Evolutionary conservation across 2,329 filamentous ascomycete species (phyloP).

Genomic region (Huntiella omanensis): DNA sequence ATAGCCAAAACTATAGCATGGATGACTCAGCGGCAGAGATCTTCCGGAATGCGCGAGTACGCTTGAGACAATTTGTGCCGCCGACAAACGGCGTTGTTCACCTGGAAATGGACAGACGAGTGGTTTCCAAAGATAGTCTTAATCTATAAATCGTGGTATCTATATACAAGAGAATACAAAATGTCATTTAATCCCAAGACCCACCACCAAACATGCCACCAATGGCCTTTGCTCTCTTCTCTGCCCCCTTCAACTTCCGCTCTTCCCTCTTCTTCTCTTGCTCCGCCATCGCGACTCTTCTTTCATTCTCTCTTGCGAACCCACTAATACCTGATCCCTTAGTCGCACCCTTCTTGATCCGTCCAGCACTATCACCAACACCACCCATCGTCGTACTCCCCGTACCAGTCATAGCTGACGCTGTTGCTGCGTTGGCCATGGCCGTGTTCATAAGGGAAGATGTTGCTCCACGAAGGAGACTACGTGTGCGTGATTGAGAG

Average conservation of each 20-base stretch:
- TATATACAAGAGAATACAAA: conserved; percentile 1
- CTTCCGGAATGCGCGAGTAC: conserved; percentile 66
- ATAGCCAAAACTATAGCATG: conserved; percentile 87
- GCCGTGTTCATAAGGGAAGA: conserved; percentile 32
- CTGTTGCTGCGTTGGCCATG: conserved; percentile 13
- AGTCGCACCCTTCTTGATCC: conserved; percentile 40
- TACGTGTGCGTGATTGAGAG: conserved; percentile 38
- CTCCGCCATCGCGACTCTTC: conserved; percentile 34
- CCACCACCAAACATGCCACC: conserved; percentile 40
- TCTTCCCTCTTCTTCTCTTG: conserved; percentile 38
- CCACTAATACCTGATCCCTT: conserved; percentile 43
- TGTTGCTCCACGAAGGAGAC: conserved; percentile 52
- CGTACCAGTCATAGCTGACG: conserved; percentile 2
- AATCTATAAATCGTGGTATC: neutral
- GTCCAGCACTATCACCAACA: conserved; percentile 22
- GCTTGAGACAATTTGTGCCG: conserved; percentile 60
- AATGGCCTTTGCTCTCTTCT: conserved; percentile 35
- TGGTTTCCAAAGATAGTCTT: too few species aligned
- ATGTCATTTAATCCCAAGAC: conserved; percentile 26
- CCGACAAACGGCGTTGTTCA: conserved; percentile 46
- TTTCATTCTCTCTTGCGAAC: conserved; percentile 40
- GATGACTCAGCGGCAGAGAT: conserved; percentile 68
- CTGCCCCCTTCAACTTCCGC: conserved; percentile 37
- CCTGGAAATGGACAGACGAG: conserved; percentile 25
- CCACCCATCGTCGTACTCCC: conserved; percentile 9